Evolutionary conservation across 352 stramenopile species (phyloP).

Genomic region (Pythium inflatum): DNA sequence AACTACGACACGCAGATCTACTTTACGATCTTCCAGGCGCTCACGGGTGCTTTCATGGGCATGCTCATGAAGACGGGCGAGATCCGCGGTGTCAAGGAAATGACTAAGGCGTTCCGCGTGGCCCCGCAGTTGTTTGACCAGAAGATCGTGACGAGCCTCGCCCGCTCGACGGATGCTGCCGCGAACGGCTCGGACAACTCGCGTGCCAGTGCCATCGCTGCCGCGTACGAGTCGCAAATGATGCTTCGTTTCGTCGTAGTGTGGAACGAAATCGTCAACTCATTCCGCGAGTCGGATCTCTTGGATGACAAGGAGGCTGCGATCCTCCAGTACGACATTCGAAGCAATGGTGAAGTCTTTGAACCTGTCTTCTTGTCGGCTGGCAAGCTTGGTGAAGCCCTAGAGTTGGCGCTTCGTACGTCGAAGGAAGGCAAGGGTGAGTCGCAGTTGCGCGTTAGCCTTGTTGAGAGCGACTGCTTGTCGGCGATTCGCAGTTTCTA

Average conservation of each 20-base stretch:
- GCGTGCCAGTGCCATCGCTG: constrained; percentile 32
- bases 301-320: constrained; percentile 55
- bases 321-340: constrained; percentile 57
- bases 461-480: constrained; percentile 83
- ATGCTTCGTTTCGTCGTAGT: constrained; percentile 60
- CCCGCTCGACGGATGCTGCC: constrained; percentile 41
- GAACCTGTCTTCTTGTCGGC: constrained; percentile 86
- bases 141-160: constrained; percentile 50
- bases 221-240: constrained; percentile 50
- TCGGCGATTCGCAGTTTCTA: constrained; percentile 85
- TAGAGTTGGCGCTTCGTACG: constrained; percentile 68
- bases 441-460: constrained; percentile 71
- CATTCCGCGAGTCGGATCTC: constrained; percentile 48
- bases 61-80: constrained; percentile 53
- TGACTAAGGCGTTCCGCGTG: constrained; percentile 50
- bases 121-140: constrained; percentile 51
- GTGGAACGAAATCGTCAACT: constrained; percentile 61
- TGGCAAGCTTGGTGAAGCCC: constrained; percentile 79
- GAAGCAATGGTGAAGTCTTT: constrained; percentile 84
- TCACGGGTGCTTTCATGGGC: constrained; percentile 39
- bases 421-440: constrained; percentile 82
- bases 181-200: constrained; percentile 14
- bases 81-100: constrained; percentile 38
- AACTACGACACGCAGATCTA: constrained; percentile 63
- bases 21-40: constrained; percentile 50